phyloP scores from a whole-genome alignment of 2,329 filamentous ascomycete species.

The Shiraia sp. region DNA sequence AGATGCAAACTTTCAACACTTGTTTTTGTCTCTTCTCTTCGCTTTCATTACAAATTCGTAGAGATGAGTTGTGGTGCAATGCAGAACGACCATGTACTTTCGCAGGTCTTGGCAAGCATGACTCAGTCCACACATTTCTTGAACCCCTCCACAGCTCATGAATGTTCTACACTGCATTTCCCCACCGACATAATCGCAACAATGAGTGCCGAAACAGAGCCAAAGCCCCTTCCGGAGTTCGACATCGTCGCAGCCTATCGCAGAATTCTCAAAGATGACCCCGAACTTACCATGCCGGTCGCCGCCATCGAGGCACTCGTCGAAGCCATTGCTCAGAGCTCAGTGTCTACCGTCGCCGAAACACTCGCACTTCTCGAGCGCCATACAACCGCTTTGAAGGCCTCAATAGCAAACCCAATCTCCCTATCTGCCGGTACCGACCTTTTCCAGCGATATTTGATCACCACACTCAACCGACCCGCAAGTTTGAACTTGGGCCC shows the following conservation, averaged over 20 bases:
- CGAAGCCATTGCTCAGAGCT: slow-evolving; percentile 76
- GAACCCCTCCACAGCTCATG: slow-evolving; percentile 25
- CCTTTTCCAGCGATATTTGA: slow-evolving; percentile 91
- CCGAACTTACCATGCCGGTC: slow-evolving; percentile 91
- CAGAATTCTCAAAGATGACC: slow-evolving; percentile 67
- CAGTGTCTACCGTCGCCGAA: slow-evolving; percentile 87
- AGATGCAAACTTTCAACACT: too few relatives aligned
- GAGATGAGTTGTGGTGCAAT: background rate
- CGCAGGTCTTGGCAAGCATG: slow-evolving; percentile 13
- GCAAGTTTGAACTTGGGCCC: slow-evolving; percentile 49
- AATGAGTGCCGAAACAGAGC: slow-evolving; percentile 28
- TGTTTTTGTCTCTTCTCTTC: too few relatives aligned
- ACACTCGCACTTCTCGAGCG: slow-evolving; percentile 83
- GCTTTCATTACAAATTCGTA: too few relatives aligned
- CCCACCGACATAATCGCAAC: slow-evolving; percentile 10
- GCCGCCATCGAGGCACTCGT: slow-evolving; percentile 93
- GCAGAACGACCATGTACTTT: slow-evolving; percentile 11
- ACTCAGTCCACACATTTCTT: slow-evolving; percentile 12
- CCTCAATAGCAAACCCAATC: slow-evolving; percentile 81
- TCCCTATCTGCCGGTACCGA: slow-evolving; percentile 92
- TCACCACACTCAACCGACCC: slow-evolving; percentile 68
- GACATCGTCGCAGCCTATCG: slow-evolving; percentile 69
- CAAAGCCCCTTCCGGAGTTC: slow-evolving; percentile 35
- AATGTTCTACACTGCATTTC: slow-evolving; percentile 4
- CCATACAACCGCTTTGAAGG: slow-evolving; percentile 77